Conservation (phyloP, 495 filamentous ascomycete species). For the Xylaria sp. region DNA sequence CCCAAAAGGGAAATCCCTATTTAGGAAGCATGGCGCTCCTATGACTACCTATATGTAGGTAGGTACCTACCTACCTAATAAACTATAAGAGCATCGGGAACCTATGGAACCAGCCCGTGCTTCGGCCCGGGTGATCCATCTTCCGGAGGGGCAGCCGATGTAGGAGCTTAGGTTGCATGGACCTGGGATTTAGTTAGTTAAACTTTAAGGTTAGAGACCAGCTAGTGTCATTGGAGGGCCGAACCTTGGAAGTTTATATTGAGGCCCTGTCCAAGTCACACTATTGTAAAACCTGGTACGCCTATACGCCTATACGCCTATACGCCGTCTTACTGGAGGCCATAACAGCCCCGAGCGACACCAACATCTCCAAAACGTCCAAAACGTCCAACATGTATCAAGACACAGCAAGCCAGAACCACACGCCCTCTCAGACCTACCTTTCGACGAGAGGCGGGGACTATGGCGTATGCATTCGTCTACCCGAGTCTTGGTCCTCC, state of each 20-base stretch:
- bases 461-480: slow-evolving; percentile 65
- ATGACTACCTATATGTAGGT: no score
- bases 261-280: neutral
- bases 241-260: neutral
- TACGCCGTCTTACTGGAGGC: neutral
- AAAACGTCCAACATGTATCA: slow-evolving; percentile 29
- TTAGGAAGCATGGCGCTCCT: neutral
- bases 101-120: neutral
- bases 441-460: slow-evolving; percentile 81
- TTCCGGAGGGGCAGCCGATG: slow-evolving; percentile 28
- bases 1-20: slow-evolving; percentile 7
- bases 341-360: neutral
- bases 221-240: slow-evolving; percentile 10
- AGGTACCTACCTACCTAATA: no score
- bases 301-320: neutral
- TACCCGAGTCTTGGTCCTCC: neutral
- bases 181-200: neutral
- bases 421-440: slow-evolving; percentile 76
- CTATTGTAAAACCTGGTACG: neutral
- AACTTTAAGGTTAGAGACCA: neutral
- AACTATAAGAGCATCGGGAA: no score
- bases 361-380: no score
- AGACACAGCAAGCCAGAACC: slow-evolving; percentile 40
- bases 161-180: slow-evolving; percentile 5
- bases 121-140: slow-evolving; percentile 16